Conservation (phyloP, 2,329 filamentous ascomycete genomes). For the Aureobasidium melanogenum region DNA sequence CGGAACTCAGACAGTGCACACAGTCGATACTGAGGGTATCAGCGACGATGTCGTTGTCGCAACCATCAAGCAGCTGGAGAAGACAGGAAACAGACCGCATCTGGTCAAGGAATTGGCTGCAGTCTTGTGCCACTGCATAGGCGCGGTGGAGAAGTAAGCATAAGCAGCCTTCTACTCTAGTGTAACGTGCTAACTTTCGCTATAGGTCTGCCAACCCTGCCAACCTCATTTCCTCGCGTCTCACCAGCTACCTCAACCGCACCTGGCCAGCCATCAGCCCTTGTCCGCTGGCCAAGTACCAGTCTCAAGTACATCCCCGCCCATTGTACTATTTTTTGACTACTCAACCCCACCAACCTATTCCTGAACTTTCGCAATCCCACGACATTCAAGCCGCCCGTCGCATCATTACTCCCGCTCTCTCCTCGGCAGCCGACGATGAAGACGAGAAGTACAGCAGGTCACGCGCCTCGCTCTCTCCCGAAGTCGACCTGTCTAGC, state of each 20-base stretch:
- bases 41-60: constrained; percentile 93
- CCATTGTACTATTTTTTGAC: constrained; percentile 96
- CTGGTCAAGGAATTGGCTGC: constrained; percentile 87
- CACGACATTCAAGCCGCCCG: constrained; percentile 32
- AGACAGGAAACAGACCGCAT: constrained; percentile 84
- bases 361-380: constrained; percentile 51
- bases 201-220: constrained; percentile 86
- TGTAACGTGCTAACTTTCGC: neutral
- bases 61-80: constrained; percentile 79
- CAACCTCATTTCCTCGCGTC: constrained; percentile 86
- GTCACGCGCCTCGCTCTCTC: constrained; percentile 70
- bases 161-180: neutral
- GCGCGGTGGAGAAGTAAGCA: constrained; percentile 84
- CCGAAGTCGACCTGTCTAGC: constrained; percentile 84
- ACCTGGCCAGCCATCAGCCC: constrained; percentile 66
- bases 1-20: constrained; percentile 39
- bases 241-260: constrained; percentile 84
- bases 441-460: constrained; percentile 53
- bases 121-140: constrained; percentile 65
- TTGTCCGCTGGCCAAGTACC: constrained; percentile 86
- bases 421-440: constrained; percentile 72
- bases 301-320: constrained; percentile 84
- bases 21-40: constrained; percentile 72
- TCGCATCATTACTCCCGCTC: constrained; percentile 71
- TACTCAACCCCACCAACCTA: constrained; percentile 72